Conservation (phyloP, 305 asterid species). For the Fraxinus dipetala region DNA sequence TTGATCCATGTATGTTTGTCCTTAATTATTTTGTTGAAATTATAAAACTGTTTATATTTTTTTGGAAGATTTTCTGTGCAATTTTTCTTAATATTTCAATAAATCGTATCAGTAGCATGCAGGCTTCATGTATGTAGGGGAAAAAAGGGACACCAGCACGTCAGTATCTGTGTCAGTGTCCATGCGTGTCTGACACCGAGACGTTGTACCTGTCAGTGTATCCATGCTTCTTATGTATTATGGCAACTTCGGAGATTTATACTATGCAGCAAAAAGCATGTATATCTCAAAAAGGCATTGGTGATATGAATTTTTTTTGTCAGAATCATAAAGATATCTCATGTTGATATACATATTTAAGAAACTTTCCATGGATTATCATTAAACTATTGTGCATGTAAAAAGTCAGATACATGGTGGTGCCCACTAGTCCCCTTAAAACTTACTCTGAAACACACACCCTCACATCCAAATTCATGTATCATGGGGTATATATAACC, state of each 20-base stretch:
- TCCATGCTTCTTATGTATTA: not conserved
- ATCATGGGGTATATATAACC: not conserved
- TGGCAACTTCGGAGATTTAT: not conserved
- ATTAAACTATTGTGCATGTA: not conserved
- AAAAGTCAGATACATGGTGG: not conserved
- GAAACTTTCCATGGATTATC: not conserved
- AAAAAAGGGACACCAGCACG: not conserved
- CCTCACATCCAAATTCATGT: conserved; percentile 9
- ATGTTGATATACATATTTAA: not conserved
- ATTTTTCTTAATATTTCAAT: not conserved
- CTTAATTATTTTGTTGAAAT: not conserved
- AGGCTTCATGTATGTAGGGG: not conserved
- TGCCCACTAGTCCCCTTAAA: not conserved
- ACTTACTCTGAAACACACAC: not conserved
- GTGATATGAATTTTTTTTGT: not conserved
- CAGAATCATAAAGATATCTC: not conserved
- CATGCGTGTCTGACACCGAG: not conserved
- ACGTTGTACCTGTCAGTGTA: not conserved
- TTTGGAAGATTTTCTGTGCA: not conserved
- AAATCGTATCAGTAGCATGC: not conserved
- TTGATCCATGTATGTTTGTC: not conserved
- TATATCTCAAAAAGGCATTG: not conserved
- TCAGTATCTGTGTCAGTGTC: not conserved
- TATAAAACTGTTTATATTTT: not conserved
- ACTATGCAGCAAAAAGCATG: not conserved